These are phyloP conservation scores for Phytophthora aleatoria DNA, from an alignment of 352 stramenopile genomes.

Conservation along the genomic window DNA sequence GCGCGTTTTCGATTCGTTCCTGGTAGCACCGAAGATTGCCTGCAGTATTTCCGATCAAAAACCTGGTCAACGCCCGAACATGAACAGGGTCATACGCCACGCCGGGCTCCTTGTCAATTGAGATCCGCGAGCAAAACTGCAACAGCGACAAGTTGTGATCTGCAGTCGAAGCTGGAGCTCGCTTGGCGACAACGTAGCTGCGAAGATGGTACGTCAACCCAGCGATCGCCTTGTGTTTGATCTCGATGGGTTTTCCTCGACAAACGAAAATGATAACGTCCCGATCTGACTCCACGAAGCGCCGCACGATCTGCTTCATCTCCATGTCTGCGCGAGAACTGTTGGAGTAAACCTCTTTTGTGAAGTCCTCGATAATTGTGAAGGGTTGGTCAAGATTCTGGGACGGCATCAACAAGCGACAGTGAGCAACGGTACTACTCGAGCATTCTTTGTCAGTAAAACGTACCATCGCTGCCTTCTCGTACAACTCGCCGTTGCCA, in stretches of 20 bases:
- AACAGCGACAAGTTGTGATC: conserved; percentile 45
- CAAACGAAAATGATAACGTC: conserved; percentile 33
- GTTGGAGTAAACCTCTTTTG: conserved; percentile 34
- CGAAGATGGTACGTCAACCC: conserved; percentile 30
- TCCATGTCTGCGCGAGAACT: conserved; percentile 30
- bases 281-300: conserved; percentile 31
- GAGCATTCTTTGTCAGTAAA: neutral
- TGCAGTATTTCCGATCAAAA: conserved; percentile 44
- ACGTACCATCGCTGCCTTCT: conserved; percentile 36
- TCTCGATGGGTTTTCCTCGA: conserved; percentile 25
- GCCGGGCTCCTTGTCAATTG: conserved; percentile 44
- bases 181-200: conserved; percentile 46
- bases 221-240: conserved; percentile 29
- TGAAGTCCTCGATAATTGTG: conserved; percentile 37
- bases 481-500: conserved; percentile 32
- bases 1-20: conserved; percentile 53
- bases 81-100: conserved; percentile 32
- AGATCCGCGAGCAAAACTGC: conserved; percentile 57
- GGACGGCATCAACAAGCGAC: neutral
- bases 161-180: conserved; percentile 30
- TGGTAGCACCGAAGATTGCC: conserved; percentile 42
- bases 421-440: neutral
- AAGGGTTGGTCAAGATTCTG: conserved; percentile 35
- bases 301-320: conserved; percentile 35
- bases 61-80: conserved; percentile 46